Percentiles rank a stretch among this genome's conserved stretches.
phyloP scores from a whole-genome alignment of 257 asterid genomes.

The Leonotis leonurus region DNA sequence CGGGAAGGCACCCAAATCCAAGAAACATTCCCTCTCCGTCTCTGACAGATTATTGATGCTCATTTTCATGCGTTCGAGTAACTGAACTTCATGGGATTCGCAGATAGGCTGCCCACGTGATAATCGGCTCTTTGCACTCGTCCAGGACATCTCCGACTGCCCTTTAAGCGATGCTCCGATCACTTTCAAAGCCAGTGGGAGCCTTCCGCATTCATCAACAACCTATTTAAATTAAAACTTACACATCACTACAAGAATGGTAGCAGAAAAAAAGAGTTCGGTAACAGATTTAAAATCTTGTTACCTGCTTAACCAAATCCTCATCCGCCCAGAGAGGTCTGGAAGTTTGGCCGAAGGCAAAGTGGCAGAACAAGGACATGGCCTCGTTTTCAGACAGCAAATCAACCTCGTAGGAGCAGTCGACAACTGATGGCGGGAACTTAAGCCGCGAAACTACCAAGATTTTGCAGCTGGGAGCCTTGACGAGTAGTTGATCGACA shows the following conservation, averaged over 20 bases:
- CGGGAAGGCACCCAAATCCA: slow-evolving; percentile 81
- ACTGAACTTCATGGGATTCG: slow-evolving; percentile 74
- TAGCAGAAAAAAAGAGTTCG: too few relatives aligned
- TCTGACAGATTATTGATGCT: slow-evolving; percentile 65
- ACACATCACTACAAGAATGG: too few relatives aligned
- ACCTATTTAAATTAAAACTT: slow-evolving; percentile 30
- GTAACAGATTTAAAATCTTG: too few relatives aligned
- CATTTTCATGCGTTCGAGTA: slow-evolving; percentile 74
- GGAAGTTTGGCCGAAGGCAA: slow-evolving; percentile 65
- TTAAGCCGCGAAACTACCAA: slow-evolving; percentile 73
- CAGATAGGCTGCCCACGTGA: slow-evolving; percentile 63
- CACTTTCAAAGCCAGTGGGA: slow-evolving; percentile 88
- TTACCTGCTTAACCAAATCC: slow-evolving; percentile 66
- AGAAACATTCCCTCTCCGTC: slow-evolving; percentile 72
- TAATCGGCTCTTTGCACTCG: slow-evolving; percentile 62
- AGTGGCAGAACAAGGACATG: slow-evolving; percentile 62
- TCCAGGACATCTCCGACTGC: slow-evolving; percentile 79
- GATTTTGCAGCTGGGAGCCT: slow-evolving; percentile 66
- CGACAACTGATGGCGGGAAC: slow-evolving; percentile 53
- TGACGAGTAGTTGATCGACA: slow-evolving; percentile 49
- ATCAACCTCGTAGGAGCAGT: slow-evolving; percentile 59
- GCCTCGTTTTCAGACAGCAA: slow-evolving; percentile 75
- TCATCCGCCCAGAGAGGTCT: slow-evolving; percentile 43
- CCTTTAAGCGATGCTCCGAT: slow-evolving; percentile 77
- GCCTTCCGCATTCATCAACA: slow-evolving; percentile 81